Conservation (phyloP, 768 basidiomycete species). For the Terana coerulea region DNA sequence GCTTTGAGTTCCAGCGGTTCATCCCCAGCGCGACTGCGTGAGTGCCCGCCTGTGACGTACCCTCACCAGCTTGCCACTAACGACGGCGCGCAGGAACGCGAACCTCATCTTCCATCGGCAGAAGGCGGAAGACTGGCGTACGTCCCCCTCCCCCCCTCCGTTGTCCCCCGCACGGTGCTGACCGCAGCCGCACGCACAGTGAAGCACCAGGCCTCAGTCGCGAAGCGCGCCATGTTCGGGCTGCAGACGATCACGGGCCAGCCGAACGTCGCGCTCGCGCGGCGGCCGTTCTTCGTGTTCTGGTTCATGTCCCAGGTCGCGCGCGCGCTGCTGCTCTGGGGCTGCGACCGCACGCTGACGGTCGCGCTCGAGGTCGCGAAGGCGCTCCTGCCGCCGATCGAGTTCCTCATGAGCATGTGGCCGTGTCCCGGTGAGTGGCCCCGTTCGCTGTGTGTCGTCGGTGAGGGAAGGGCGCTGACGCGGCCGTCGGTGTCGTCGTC, state of each 20-base stretch:
- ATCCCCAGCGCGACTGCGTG: conserved; percentile 58
- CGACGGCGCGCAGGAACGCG: conserved; percentile 36
- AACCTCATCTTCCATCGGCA: conserved; percentile 22
- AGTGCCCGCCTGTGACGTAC: no score
- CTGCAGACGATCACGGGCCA: conserved; percentile 58
- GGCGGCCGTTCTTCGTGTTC: conserved; percentile 64
- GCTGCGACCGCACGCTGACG: conserved; percentile 51
- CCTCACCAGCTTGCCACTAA: conserved; percentile 52
- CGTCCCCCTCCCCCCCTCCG: conserved; percentile 7
- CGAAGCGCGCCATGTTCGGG: conserved; percentile 55
- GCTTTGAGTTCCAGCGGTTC: conserved; percentile 64
- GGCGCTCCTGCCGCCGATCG: conserved; percentile 45
- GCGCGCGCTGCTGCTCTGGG: conserved; percentile 57
- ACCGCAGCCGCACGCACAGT: conserved; percentile 48
- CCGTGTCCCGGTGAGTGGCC: conserved; percentile 50
- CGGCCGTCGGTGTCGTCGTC: no score
- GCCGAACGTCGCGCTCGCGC: conserved; percentile 41
- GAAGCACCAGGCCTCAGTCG: conserved; percentile 55
- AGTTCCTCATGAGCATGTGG: conserved; percentile 59
- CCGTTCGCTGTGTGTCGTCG: neutral
- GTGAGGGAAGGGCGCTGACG: neutral
- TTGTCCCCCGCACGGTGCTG: neutral
- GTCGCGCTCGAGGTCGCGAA: conserved; percentile 62
- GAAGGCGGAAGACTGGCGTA: conserved; percentile 30
- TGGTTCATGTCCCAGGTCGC: conserved; percentile 75